A percentile compares a stretch with the other conserved stretches of the same genome.
phyloP scores from a whole-genome alignment of 192 early-diverging fungal genomes.

The Piromyces finnis region DNA sequence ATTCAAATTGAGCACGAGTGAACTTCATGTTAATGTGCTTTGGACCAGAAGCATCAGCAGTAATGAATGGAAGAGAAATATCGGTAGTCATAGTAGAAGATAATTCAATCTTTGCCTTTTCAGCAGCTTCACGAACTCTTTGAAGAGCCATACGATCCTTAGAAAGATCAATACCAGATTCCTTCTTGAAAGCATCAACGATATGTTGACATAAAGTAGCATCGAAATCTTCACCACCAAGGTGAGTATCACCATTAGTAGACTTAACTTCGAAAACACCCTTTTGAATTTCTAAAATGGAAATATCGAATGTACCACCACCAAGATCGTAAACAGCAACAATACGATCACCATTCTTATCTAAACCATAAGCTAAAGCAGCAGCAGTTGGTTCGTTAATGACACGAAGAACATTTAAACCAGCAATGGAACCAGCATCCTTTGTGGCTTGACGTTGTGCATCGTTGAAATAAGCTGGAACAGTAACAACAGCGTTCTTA shows the following conservation, averaged over 20 bases:
- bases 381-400: constrained; percentile 96
- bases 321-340: constrained; percentile 95
- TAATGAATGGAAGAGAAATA: constrained; percentile 93
- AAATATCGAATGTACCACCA: constrained; percentile 99
- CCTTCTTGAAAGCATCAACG: constrained; percentile 80
- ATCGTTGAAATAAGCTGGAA: constrained; percentile 98
- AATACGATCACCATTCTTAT: constrained; percentile 73
- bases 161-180: constrained; percentile 64
- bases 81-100: constrained; percentile 89
- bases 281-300: constrained; percentile 92
- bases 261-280: constrained; percentile 98
- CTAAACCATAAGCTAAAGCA: constrained; percentile 78
- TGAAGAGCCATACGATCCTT: constrained; percentile 90
- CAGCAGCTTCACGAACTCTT: constrained; percentile 90
- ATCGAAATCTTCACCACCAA: constrained; percentile 56
- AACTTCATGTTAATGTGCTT: constrained; percentile 96
- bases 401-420: constrained; percentile 75
- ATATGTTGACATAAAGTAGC: constrained; percentile 55
- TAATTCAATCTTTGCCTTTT: constrained; percentile 98
- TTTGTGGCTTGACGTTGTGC: constrained; percentile 93
- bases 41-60: constrained; percentile 71
- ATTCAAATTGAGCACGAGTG: constrained; percentile 77
- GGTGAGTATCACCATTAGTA: constrained; percentile 87
- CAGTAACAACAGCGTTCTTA: constrained; percentile 85
- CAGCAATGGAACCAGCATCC: constrained; percentile 81